phyloP scores from a whole-genome alignment of 768 basidiomycete species.

The Trametes coccinea region DNA sequence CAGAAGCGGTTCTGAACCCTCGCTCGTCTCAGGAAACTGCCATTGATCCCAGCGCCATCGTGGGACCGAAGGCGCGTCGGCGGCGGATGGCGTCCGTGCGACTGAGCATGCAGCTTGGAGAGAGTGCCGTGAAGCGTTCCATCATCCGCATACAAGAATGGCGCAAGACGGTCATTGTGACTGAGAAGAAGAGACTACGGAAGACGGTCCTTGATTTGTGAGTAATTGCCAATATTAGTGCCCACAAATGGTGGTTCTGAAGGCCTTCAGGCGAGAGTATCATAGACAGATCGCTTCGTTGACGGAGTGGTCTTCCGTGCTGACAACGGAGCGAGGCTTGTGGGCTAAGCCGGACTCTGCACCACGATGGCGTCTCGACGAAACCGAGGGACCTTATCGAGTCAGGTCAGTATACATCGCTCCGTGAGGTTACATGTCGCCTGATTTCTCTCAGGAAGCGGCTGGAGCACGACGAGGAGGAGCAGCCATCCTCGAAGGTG shows the following conservation, averaged over 20 bases:
- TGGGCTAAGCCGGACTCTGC: constrained; percentile 63
- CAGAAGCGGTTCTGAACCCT: constrained; percentile 54
- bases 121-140: constrained; percentile 62
- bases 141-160: constrained; percentile 68
- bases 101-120: constrained; percentile 64
- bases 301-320: constrained; percentile 58
- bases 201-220: constrained; percentile 77
- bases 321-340: constrained; percentile 77
- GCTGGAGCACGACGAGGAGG: constrained; percentile 62
- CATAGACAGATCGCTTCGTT: constrained; percentile 65
- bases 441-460: constrained; percentile 57
- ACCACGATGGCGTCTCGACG: constrained; percentile 77
- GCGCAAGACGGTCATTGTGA: constrained; percentile 64
- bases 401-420: constrained; percentile 57
- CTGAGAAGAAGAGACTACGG: constrained; percentile 71
- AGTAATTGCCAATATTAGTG: constrained; percentile 25
- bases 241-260: background rate
- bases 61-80: constrained; percentile 51
- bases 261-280: constrained; percentile 64
- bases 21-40: constrained; percentile 42
- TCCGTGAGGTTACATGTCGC: background rate
- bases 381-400: constrained; percentile 88
- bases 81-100: constrained; percentile 56
- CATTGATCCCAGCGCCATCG: constrained; percentile 56
- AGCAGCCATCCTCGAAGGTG: constrained; percentile 45